Evolutionary conservation across 1,139 yeast species (phyloP), one percentile per base, ranked within the genome.

Genomic region (Magnusiomyces ingens): DNA sequence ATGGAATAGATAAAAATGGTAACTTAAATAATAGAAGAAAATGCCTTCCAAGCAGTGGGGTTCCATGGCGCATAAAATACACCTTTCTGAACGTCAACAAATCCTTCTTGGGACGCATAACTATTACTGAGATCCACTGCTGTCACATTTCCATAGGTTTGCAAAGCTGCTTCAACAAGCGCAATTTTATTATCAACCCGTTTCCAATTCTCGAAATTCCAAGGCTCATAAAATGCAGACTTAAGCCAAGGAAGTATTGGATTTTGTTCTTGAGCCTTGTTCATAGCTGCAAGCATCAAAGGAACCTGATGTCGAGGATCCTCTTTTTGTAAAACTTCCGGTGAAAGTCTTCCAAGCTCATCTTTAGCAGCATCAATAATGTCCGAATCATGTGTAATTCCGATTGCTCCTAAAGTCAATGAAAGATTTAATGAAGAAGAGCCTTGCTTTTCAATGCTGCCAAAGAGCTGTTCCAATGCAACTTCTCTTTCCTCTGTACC

Each of bases 341-440:
- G 65, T 1, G 82, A 67, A 45, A 88, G 67, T 0, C 74, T 70
- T 22, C 72, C 74, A 47, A 91, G 71, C 65, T 89, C 96, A 26
- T 83, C 85, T 52, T 77, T 77, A 18, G 88, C 78, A 0, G 94
- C 83, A 1, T 75, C 79, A 47, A 79, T 70, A 59, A 86, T 89
- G 0, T 72, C 74, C 59, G 81, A 72, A 49, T 78, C 71, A 51
- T 87, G 90, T 15, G 81, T 75, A 4, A 91, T 67, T 0, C 95
- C 82, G 45, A 91, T 82, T 0, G 95, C 93, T 4, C 96, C 96
- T 48, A 91, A 73, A 0, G 90, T 79, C 52, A 90, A 67, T 0
- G 87, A 82, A 8, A 87, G 81, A 35, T 81, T 66, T 48, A 88
- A 70, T 1, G 85, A 74, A 1, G 70, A 63, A 4, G 45, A 29